Evolutionary conservation across 23 red algal genomes (phyloP), one percentile per base, ranked within the genome.

Genomic region (Pyropia yezoensis): DNA sequence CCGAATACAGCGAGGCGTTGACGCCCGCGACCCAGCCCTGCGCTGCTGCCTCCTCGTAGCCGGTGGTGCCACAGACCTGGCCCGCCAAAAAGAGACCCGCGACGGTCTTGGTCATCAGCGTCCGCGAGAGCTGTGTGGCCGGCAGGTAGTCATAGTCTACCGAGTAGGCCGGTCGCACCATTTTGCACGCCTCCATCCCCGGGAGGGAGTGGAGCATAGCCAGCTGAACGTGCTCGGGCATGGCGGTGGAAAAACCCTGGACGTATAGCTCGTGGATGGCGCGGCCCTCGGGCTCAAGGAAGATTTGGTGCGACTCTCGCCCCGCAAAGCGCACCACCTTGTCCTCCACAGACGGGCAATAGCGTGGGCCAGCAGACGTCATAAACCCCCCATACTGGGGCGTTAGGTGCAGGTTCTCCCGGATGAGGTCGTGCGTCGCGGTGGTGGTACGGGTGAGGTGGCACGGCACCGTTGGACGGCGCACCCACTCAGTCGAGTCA

Each of bases 61-160:
- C 94, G 16, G 94, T 98, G 12, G 94, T 98, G 13, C 94, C 94
- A 54, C 79, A 87, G 15, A 98, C 85, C 51, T 98, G 94, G 17
- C 94, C 94, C 26, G 94, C 94, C 54, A 98, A 58, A 50, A 87
- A 98, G 50, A 98, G 71, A 2, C 94, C 94, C 68, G 88, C 85
- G 25, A 70, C 68, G 4, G 91, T 73, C 61, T 91, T 88, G 69
- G 54, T 82, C 78, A 89, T 88, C 51, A 98, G 66, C 21, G 94
- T 87, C 34, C 60, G 33, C 32, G 72, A 71, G 25, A 98, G 33
- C 70, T 98, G 94, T 5, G 79, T 87, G 0, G 84, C 94, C 52
- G 94, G 94, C 21, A 98, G 33, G 78, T 98, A 98, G 61, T 98
- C 94, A 67, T 98, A 98, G 33, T 98, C 94, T 14, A 98, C 94